These are phyloP conservation scores for Sphaerulina populicola DNA, from an alignment of 2,329 filamentous ascomycete species.

Conservation along the genomic window DNA sequence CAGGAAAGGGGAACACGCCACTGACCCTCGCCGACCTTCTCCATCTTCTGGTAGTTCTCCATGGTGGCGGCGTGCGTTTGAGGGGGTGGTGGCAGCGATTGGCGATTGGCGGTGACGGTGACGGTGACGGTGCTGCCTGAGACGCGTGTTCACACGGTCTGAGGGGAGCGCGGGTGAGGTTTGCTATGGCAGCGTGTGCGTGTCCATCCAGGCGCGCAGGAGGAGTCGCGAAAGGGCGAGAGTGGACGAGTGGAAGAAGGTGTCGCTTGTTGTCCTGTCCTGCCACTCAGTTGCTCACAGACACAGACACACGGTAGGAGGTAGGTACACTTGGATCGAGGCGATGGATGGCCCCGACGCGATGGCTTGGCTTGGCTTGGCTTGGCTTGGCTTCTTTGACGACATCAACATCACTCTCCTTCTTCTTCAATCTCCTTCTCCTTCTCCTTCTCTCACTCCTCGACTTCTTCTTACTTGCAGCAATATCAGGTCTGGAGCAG, in stretches of 20 bases:
- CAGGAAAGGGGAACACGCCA: constrained; percentile 7
- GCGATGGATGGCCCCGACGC: no score
- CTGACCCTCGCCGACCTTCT: constrained; percentile 92
- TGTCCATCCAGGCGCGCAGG: constrained; percentile 6
- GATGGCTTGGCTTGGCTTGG: no score
- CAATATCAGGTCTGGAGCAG: background rate
- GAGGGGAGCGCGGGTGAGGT: background rate
- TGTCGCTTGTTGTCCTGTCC: background rate
- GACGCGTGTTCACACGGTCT: background rate
- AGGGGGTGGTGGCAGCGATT: background rate
- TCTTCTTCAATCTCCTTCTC: background rate
- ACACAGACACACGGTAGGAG: background rate
- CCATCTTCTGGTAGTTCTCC: constrained; percentile 76
- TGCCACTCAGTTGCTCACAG: background rate
- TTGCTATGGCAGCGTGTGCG: background rate
- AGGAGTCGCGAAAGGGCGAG: constrained; percentile 3
- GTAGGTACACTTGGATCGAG: background rate
- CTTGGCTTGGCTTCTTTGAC: background rate
- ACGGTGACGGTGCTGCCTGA: background rate
- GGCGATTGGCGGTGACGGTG: background rate
- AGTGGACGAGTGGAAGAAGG: background rate
- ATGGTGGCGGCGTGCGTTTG: constrained; percentile 1
- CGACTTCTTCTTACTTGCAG: background rate
- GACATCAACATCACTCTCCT: background rate
- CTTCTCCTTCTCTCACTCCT: background rate